Evolutionary conservation across 345 rosid genomes (phyloP).

Genomic region (Populus tremula): DNA sequence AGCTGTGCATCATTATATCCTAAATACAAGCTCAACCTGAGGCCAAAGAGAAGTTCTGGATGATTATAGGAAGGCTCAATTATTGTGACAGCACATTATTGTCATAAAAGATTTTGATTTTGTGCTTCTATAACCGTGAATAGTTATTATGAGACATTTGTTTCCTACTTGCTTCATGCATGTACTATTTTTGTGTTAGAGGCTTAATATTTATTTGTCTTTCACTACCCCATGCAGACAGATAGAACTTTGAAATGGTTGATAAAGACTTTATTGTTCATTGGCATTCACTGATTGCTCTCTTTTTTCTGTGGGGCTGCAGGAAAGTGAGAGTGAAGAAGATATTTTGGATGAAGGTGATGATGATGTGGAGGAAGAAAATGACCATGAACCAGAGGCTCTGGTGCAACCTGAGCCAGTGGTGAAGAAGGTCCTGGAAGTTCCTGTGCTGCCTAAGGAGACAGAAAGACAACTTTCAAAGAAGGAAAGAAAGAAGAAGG

Average conservation of each 20-base stretch:
- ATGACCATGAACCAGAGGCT: constrained; percentile 56
- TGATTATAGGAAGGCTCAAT: neutral
- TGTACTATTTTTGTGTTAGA: neutral
- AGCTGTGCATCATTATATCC: neutral
- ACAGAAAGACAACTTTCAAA: constrained; percentile 86
- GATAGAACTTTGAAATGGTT: neutral
- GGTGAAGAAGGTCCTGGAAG: constrained; percentile 49
- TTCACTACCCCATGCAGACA: neutral
- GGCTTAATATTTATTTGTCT: neutral
- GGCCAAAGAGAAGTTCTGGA: neutral
- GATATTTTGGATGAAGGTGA: constrained; percentile 73
- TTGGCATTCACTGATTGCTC: neutral
- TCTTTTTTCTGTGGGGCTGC: neutral
- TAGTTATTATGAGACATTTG: no score
- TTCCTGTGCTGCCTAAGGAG: constrained; percentile 55
- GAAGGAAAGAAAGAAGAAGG: constrained; percentile 85
- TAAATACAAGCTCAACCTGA: neutral
- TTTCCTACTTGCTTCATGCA: neutral
- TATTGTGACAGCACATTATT: neutral
- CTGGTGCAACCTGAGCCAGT: constrained; percentile 48
- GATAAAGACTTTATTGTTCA: neutral
- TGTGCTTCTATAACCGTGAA: no score
- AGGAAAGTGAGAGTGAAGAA: constrained; percentile 91
- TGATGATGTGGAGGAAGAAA: constrained; percentile 72
- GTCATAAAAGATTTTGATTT: no score